Evolutionary conservation across 108 stramenopile genomes (phyloP).

Genomic region (Cyclotella baltica): DNA sequence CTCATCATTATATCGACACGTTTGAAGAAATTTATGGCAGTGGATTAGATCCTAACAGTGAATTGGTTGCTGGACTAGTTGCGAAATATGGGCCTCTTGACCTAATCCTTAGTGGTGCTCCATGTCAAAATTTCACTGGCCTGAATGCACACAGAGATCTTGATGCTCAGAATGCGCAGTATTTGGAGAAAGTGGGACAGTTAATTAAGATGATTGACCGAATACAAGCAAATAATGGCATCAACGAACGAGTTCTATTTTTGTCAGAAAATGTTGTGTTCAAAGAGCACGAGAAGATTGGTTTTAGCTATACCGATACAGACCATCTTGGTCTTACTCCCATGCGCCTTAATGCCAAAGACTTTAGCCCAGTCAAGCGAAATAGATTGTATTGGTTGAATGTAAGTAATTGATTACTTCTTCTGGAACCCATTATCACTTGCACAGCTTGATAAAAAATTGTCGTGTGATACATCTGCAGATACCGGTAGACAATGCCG

Average conservation of each 20-base stretch:
- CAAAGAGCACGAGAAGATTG: conserved; percentile 23
- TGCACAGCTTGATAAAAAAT: too few species aligned
- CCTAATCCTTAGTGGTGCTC: conserved; percentile 39
- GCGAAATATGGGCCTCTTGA: conserved; percentile 35
- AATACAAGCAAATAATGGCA: conserved; percentile 18
- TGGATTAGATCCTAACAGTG: conserved; percentile 6
- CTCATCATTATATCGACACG: conserved; percentile 25
- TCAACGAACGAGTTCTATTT: conserved; percentile 29
- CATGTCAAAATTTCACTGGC: conserved; percentile 35
- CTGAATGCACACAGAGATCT: conserved; percentile 21
- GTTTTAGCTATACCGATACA: conserved; percentile 8
- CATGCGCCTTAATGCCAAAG: conserved; percentile 36
- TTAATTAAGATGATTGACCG: conserved; percentile 27
- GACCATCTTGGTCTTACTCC: conserved; percentile 21
- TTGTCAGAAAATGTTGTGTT: conserved; percentile 51
- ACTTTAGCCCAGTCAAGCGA: conserved; percentile 27
- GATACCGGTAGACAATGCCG: conserved; percentile 22
- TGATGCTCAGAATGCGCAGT: conserved; percentile 32
- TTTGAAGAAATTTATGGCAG: conserved; percentile 46
- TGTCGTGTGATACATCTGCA: neutral
- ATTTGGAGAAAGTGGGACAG: conserved; percentile 30
- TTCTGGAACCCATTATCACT: neutral
- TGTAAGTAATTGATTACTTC: conserved; percentile 10
- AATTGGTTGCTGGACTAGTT: conserved; percentile 16
- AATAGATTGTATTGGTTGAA: conserved; percentile 51